A percentile compares a stretch with the other conserved stretches of the same genome.
phyloP scores from a whole-genome alignment of 371 early-diverging fungal species.

The Apophysomyces trapeziformis region DNA sequence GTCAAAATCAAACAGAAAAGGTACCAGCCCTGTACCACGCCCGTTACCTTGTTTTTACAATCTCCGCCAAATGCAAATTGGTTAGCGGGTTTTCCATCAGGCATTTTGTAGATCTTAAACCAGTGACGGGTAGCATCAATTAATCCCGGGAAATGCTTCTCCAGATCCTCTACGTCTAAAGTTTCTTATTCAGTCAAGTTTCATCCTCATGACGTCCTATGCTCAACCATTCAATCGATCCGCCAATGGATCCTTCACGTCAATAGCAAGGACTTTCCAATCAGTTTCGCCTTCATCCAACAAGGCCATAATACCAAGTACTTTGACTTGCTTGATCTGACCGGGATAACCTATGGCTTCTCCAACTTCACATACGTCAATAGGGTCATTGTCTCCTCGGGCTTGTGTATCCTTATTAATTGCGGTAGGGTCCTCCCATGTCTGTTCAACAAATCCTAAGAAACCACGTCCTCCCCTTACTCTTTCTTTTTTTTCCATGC shows the following conservation, averaged over 20 bases:
- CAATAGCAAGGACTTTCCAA: slow-evolving; percentile 99
- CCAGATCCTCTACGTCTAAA: slow-evolving; percentile 93
- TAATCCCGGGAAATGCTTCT: slow-evolving; percentile 92
- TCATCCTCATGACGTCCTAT: not conserved
- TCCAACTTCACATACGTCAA: slow-evolving; percentile 99
- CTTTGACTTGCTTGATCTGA: slow-evolving; percentile 98
- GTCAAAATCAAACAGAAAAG: not conserved
- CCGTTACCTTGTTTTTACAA: slow-evolving; percentile 69
- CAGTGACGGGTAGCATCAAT: slow-evolving; percentile 94
- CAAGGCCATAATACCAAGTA: slow-evolving; percentile 97
- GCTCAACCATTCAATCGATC: slow-evolving; percentile 80
- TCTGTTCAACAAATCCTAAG: slow-evolving; percentile 47
- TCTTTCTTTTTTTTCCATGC: too few relatives aligned
- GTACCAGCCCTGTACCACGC: not conserved
- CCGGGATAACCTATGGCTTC: slow-evolving; percentile 87
- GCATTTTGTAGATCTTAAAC: slow-evolving; percentile 99
- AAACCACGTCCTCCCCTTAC: not conserved
- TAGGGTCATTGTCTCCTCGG: slow-evolving; percentile 98
- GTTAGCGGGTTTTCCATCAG: slow-evolving; percentile 98
- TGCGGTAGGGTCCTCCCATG: slow-evolving; percentile 97
- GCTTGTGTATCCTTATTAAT: slow-evolving; percentile 87
- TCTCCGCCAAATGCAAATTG: slow-evolving; percentile 95
- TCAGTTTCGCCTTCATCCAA: slow-evolving; percentile 99
- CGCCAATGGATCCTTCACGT: slow-evolving; percentile 94
- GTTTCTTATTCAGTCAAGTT: too few relatives aligned